phyloP scores from a whole-genome alignment of 1,284 basidiomycete species.

The Puccinia novopanici region DNA sequence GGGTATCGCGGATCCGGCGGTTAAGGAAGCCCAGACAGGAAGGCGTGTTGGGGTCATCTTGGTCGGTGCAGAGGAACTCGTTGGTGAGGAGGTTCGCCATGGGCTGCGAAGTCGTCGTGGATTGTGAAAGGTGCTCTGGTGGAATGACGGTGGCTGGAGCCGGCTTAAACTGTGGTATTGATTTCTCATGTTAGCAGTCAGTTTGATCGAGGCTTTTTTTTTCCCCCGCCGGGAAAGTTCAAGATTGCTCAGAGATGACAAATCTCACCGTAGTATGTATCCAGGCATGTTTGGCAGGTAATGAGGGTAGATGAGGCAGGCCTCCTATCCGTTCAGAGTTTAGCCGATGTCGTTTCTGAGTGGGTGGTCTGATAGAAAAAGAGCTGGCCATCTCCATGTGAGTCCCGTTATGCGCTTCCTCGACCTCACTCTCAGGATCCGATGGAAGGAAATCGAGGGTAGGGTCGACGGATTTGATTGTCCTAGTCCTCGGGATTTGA shows the following conservation, averaged over 20 bases:
- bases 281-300: conserved; percentile 49
- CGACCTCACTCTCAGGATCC: conserved; percentile 41
- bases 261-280: conserved; percentile 32
- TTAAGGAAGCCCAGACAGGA: conserved; percentile 33
- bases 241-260: not conserved
- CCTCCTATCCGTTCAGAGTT: conserved; percentile 34
- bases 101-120: not conserved
- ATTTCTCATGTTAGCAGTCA: not conserved
- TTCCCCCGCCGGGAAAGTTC: no score
- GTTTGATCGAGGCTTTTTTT: not conserved
- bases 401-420: not conserved
- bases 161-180: not conserved
- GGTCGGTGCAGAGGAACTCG: not conserved
- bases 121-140: conserved; percentile 32
- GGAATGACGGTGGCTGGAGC: conserved; percentile 27
- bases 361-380: not conserved
- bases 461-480: conserved; percentile 5
- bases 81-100: not conserved
- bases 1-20: conserved; percentile 29
- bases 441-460: conserved; percentile 44
- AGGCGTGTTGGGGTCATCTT: conserved; percentile 41
- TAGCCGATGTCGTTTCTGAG: not conserved
- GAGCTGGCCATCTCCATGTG: not conserved
- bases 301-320: conserved; percentile 44
- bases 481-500: conserved; percentile 8